These are phyloP conservation scores for Dryadomyces quercivorus DNA, from an alignment of 2,329 filamentous ascomycete genomes.

Conservation along the genomic window DNA sequence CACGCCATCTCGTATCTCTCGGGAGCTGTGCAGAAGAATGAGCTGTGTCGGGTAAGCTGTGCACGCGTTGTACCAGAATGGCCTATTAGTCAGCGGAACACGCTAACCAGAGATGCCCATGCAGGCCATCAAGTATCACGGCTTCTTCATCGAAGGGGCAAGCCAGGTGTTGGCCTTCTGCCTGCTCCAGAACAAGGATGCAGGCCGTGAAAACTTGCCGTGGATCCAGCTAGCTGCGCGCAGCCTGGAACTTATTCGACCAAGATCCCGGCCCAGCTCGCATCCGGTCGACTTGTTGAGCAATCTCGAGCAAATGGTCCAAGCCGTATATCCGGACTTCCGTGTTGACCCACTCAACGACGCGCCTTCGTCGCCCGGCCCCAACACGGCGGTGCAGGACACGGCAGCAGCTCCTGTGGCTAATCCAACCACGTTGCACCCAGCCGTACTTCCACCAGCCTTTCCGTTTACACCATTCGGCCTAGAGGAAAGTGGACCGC, in stretches of 20 bases:
- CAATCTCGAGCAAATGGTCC: conserved; percentile 10
- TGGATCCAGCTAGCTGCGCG: conserved; percentile 10
- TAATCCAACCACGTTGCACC: background rate
- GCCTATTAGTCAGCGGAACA: background rate
- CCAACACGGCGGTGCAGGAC: background rate
- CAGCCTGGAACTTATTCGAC: conserved; percentile 6
- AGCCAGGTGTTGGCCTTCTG: conserved; percentile 9
- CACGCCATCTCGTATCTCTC: conserved; percentile 9
- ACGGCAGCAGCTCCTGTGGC: background rate
- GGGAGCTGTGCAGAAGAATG: conserved; percentile 6
- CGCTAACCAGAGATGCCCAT: background rate
- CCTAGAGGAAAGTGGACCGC: conserved; percentile 3
- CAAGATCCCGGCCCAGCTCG: background rate
- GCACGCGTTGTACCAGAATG: background rate
- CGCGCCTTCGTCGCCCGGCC: background rate
- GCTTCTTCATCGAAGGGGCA: conserved; percentile 12
- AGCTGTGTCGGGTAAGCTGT: conserved; percentile 5
- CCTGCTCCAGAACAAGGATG: conserved; percentile 6
- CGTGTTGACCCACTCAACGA: conserved; percentile 1
- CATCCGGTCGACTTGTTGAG: conserved; percentile 5
- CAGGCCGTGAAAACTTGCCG: conserved; percentile 4
- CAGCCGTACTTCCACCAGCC: background rate
- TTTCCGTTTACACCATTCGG: background rate
- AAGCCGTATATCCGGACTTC: conserved; percentile 12
- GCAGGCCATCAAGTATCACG: conserved; percentile 9